A percentile compares a stretch with the other conserved stretches of the same genome.
phyloP scores from a whole-genome alignment of 1,139 yeast species.

The Suhomyces atakaporum region DNA sequence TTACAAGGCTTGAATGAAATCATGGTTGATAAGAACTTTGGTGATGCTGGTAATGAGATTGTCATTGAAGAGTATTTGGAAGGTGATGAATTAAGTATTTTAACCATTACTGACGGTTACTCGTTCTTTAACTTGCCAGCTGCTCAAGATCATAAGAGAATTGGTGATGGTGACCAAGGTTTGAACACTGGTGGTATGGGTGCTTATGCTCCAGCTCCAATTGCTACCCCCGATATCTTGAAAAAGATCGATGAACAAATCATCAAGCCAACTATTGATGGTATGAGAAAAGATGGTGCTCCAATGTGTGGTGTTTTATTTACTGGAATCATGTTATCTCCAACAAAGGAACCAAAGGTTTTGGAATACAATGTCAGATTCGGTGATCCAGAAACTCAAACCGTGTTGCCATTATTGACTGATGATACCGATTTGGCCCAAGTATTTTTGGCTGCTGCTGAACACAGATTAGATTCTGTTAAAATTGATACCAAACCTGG shows the following conservation, averaged over 20 bases:
- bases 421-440: conserved; percentile 89
- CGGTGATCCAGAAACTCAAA: conserved; percentile 99
- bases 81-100: conserved; percentile 94
- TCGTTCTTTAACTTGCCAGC: conserved; percentile 89
- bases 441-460: conserved; percentile 90
- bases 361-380: conserved; percentile 96
- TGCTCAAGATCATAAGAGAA: conserved; percentile 97
- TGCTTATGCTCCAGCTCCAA: conserved; percentile 97
- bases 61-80: conserved; percentile 95
- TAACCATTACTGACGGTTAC: conserved; percentile 94
- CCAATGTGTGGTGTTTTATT: conserved; percentile 96
- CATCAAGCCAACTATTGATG: conserved; percentile 89
- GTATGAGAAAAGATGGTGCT: conserved; percentile 93
- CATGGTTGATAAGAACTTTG: conserved; percentile 89
- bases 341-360: conserved; percentile 81
- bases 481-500: conserved; percentile 60
- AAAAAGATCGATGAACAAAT: conserved; percentile 68
- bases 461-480: conserved; percentile 89
- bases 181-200: conserved; percentile 99
- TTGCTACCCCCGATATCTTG: conserved; percentile 72
- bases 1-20: conserved; percentile 78
- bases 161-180: conserved; percentile 91
- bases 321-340: conserved; percentile 93
- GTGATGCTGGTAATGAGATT: conserved; percentile 92
- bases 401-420: conserved; percentile 82